phyloP scores from a whole-genome alignment of 2,329 filamentous ascomycete species.

The Aspergillus candidus region DNA sequence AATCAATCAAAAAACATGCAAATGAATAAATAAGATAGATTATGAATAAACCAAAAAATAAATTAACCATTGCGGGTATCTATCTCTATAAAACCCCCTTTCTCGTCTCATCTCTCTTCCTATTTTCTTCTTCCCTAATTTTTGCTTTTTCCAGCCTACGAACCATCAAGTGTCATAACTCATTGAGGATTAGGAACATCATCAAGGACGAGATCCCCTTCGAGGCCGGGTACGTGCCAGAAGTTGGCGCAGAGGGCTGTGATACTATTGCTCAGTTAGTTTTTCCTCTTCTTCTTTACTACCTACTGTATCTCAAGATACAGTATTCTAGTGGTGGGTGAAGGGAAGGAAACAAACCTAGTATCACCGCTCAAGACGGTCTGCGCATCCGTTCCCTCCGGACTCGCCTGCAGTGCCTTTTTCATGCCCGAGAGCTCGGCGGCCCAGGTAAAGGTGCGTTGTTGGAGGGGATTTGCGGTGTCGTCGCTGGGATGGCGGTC shows the following conservation, averaged over 20 bases:
- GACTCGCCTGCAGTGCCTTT: constrained; percentile 67
- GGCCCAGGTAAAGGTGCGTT: constrained; percentile 87
- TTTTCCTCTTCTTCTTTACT: neutral
- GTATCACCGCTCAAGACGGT: constrained; percentile 77
- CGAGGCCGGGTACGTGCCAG: constrained; percentile 62
- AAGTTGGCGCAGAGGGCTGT: constrained; percentile 88
- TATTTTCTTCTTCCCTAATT: too few relatives aligned
- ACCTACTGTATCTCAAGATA: neutral
- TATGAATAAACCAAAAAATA: constrained; percentile 4
- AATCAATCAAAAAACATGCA: neutral
- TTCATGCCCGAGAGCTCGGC: constrained; percentile 79
- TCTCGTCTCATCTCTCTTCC: too few relatives aligned
- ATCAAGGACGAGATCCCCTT: constrained; percentile 60
- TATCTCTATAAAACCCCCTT: constrained; percentile 8
- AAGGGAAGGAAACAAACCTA: constrained; percentile 48
- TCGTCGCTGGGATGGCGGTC: neutral
- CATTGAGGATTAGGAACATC: constrained; percentile 34
- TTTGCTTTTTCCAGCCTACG: neutral
- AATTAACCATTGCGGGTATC: constrained; percentile 23
- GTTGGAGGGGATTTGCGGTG: constrained; percentile 44
- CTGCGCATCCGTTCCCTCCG: constrained; percentile 82
- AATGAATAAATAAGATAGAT: neutral
- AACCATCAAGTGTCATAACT: neutral
- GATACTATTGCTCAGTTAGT: constrained; percentile 50
- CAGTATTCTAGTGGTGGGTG: neutral